These are phyloP conservation scores for Monilinia polystroma DNA, from an alignment of 2,329 filamentous ascomycete genomes.

Conservation along the genomic window DNA sequence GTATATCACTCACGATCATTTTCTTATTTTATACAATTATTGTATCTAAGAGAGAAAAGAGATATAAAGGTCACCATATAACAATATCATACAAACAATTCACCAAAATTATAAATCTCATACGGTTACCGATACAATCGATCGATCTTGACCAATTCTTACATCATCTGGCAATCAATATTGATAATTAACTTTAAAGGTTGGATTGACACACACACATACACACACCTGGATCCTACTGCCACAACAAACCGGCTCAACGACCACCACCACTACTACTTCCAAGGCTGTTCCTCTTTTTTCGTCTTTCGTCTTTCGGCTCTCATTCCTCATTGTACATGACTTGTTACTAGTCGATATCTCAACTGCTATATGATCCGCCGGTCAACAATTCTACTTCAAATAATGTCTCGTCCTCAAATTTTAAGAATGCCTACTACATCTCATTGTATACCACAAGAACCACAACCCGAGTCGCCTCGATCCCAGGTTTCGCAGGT, in stretches of 20 bases:
- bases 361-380: conserved; percentile 11
- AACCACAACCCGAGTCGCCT: conserved; percentile 27
- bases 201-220: not conserved
- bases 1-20: too few species aligned
- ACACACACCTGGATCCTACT: too few species aligned
- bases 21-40: too few species aligned
- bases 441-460: conserved; percentile 39
- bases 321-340: too few species aligned
- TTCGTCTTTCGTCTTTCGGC: not conserved
- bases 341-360: not conserved
- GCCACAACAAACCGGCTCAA: not conserved
- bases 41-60: too few species aligned
- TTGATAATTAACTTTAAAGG: not conserved
- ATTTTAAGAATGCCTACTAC: conserved; percentile 35
- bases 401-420: conserved; percentile 35
- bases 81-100: not conserved
- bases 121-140: not conserved
- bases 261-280: too few species aligned
- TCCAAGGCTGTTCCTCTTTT: not conserved
- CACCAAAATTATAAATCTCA: not conserved
- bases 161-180: not conserved
- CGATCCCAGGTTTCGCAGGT: conserved; percentile 51
- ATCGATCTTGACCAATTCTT: not conserved
- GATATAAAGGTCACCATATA: not conserved
- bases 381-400: conserved; percentile 19